A percentile compares a stretch with the other conserved stretches of the same genome.
These are phyloP conservation scores for Saturnispora galanensis DNA, from an alignment of 805 yeast genomes.

Conservation along the genomic window DNA sequence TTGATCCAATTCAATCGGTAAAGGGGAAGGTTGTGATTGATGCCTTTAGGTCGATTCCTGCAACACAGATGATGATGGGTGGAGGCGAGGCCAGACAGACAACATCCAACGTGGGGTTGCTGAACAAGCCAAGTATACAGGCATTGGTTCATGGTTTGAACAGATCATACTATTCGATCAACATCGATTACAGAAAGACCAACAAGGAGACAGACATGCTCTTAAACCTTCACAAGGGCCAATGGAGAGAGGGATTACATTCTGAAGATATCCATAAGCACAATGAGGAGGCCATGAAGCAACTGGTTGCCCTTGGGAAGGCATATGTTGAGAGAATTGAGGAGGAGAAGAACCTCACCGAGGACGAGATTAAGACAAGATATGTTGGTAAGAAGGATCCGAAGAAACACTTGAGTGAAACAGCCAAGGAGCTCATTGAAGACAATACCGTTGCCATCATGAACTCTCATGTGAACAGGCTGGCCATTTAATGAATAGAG, in stretches of 20 bases:
- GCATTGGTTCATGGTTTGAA: constrained; percentile 95
- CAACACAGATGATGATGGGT: constrained; percentile 83
- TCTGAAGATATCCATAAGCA: constrained; percentile 74
- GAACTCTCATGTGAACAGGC: constrained; percentile 82
- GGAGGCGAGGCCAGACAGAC: constrained; percentile 98
- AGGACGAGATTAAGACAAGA: constrained; percentile 86
- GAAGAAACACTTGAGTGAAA: constrained; percentile 87
- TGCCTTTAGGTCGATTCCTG: constrained; percentile 90
- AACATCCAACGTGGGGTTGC: constrained; percentile 88
- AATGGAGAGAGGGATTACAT: constrained; percentile 89
- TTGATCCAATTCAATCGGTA: constrained; percentile 97
- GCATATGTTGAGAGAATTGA: constrained; percentile 82
- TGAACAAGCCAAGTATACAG: constrained; percentile 93
- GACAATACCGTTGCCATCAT: constrained; percentile 81
- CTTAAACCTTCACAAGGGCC: constrained; percentile 84
- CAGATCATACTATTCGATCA: constrained; percentile 92
- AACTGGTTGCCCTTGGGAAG: constrained; percentile 82
- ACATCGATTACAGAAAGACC: constrained; percentile 90
- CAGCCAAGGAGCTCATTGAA: constrained; percentile 79
- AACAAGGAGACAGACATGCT: constrained; percentile 89
- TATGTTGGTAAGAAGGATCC: constrained; percentile 99
- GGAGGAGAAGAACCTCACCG: constrained; percentile 83
- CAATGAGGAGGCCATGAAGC: constrained; percentile 62
- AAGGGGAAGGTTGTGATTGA: constrained; percentile 98
- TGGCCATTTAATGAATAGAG: constrained; percentile 55